Base-by-base conservation (phyloP, 805 yeast species). In the Candida maltosa region DNA sequence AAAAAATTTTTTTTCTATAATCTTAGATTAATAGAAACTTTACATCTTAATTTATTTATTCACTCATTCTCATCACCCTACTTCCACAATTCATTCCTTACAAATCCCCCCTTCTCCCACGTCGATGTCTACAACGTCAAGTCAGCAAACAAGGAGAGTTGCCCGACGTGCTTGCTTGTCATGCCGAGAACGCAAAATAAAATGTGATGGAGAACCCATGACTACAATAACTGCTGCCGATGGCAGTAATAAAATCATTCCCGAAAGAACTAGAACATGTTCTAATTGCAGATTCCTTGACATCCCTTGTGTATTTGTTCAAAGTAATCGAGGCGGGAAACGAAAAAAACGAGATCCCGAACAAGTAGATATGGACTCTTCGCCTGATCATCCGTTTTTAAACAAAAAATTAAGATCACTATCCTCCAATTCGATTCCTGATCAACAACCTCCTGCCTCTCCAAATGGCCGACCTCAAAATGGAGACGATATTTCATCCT, bases 131-230 rank as follows among this genome's bases (percentile, higher is more conserved):
- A n/a, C 26, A 12, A 6, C 26, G 7, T 11, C 26, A 24, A 18
- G 9, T 6, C 32, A n/a, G 12, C 28, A 26, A 15, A 20, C 28
- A 20, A 28, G 40, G 16, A 61, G 70, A 5, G 84, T 78, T 2
- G 81, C 83, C 0, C 64, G 73, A 39, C 60, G 80, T 31, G 85
- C 85, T 0, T 79, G 85, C 50, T 58, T 80, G 5, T 66, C 77
- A 4, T 79, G 86, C 40, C 72, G 86, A 26, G 82, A 76, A 45
- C 77, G 75, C 58, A 79, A 80, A 46, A 67, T 79, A 42, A 79
- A 77, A 45, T 79, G 86, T 54, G 83, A 79, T 44, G 85, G 85
- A 10, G 83, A 77, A 44, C 48, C 63, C 10, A 47, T 52, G 4
- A 43, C 39, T 26, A 36, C 42, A 16, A 37, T 38, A 16, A 33